Evolutionary conservation across 176 grass and related monocot genomes (phyloP).

Genomic region (Rhipidocladum racemiflorum): DNA sequence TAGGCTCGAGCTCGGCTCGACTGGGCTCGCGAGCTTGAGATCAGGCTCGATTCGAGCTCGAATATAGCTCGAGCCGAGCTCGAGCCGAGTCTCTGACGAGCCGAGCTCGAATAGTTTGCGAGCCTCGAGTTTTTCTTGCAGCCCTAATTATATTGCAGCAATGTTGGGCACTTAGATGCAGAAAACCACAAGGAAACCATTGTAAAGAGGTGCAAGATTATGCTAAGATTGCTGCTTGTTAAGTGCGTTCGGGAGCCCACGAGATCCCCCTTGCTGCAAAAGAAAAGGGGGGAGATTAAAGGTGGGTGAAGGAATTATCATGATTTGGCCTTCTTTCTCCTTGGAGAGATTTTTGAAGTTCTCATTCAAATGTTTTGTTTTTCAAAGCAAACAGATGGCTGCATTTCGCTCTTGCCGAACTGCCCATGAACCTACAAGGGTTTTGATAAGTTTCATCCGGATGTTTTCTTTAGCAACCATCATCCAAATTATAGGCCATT

Average conservation of each 20-base stretch:
- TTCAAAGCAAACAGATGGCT: slow-evolving; percentile 36
- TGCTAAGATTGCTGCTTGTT: slow-evolving; percentile 34
- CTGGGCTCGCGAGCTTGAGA: no score
- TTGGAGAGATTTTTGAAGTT: slow-evolving; percentile 56
- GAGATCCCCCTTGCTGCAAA: slow-evolving; percentile 40
- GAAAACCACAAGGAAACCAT: slow-evolving; percentile 16
- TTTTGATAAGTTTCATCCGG: no score
- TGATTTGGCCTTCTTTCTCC: slow-evolving; percentile 39
- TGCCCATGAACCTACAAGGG: background rate
- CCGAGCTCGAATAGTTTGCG: no score
- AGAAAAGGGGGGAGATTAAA: slow-evolving; percentile 41
- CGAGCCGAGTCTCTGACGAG: no score
- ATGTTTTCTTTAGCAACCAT: no score
- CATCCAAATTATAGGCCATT: no score
- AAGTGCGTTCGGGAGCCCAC: slow-evolving; percentile 46
- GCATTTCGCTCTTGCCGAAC: slow-evolving; percentile 24
- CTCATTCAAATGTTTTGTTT: slow-evolving; percentile 33
- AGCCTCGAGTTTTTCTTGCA: no score
- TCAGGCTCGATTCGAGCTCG: no score
- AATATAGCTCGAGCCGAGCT: no score
- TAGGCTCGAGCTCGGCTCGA: no score
- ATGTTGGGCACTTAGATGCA: slow-evolving; percentile 18
- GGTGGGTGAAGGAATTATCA: slow-evolving; percentile 31
- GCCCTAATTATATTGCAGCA: background rate
- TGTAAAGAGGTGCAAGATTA: slow-evolving; percentile 32